Evolutionary conservation across 78 protist genomes (phyloP).

Genomic region (Dictyostelium citrinum): DNA sequence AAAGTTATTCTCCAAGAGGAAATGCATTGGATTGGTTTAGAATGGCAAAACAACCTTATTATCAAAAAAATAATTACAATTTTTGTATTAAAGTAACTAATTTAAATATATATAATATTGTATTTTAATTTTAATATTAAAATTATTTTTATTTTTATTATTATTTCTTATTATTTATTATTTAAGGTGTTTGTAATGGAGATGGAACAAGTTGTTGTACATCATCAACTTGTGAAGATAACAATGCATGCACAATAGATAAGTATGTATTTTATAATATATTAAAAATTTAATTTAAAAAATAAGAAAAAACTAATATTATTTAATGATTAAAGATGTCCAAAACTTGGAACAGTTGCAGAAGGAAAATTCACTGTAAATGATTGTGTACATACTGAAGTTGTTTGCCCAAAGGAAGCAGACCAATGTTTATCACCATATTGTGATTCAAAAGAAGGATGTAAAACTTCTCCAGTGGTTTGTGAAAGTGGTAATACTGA

Average conservation of each 20-base stretch:
- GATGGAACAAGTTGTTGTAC: slow-evolving; percentile 16
- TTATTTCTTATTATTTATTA: too few relatives aligned
- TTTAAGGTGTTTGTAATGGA: slow-evolving; percentile 23
- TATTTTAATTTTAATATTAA: too few relatives aligned
- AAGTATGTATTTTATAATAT: not conserved
- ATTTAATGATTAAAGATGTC: not conserved
- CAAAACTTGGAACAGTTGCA: not conserved
- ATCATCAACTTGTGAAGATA: not conserved
- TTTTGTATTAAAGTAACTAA: slow-evolving; percentile 5
- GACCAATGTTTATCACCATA: not conserved
- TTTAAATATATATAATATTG: too few relatives aligned
- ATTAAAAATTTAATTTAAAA: too few relatives aligned
- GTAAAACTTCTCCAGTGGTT: not conserved
- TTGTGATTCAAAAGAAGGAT: not conserved
- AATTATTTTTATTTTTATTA: too few relatives aligned
- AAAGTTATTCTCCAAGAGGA: too few relatives aligned
- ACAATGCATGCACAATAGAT: not conserved
- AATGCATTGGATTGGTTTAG: too few relatives aligned
- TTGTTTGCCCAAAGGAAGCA: not conserved
- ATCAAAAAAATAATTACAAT: slow-evolving; percentile 19
- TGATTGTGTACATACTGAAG: not conserved
- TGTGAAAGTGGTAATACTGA: not conserved
- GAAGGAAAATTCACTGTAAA: not conserved
- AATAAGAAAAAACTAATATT: too few relatives aligned
- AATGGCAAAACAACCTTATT: not conserved